Evolutionary conservation across 2,329 filamentous ascomycete genomes (phyloP).

Genomic region (Xylariaceae sp.): DNA sequence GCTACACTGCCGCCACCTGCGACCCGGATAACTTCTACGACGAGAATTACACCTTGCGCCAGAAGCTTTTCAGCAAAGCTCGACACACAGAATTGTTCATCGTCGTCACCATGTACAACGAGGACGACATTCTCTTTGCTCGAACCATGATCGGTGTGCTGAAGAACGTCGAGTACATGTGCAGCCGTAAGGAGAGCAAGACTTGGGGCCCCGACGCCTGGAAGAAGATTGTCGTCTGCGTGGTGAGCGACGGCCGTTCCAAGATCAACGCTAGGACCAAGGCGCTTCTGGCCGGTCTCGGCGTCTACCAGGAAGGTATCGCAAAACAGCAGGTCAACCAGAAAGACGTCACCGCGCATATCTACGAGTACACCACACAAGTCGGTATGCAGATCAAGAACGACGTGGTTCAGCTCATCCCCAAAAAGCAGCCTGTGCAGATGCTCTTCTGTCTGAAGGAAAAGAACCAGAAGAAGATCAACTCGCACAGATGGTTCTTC

Average conservation of each 20-base stretch:
- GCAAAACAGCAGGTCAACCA: conserved; percentile 96
- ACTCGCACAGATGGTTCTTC: conserved; percentile 99
- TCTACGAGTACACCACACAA: conserved; percentile 92
- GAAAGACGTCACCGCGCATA: conserved; percentile 93
- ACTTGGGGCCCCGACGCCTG: conserved; percentile 97
- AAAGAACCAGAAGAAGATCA: conserved; percentile 99
- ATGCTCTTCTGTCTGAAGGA: conserved; percentile 98
- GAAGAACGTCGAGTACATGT: conserved; percentile 97
- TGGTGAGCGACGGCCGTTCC: conserved; percentile 88
- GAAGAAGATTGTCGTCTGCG: conserved; percentile 98
- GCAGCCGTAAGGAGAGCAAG: conserved; percentile 80
- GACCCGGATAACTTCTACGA: conserved; percentile 90
- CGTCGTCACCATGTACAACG: conserved; percentile 98
- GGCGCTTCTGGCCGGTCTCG: conserved; percentile 83
- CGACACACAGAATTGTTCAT: conserved; percentile 95
- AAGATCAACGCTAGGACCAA: conserved; percentile 88
- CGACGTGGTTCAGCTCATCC: conserved; percentile 74
- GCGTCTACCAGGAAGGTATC: conserved; percentile 96
- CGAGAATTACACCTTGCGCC: conserved; percentile 84
- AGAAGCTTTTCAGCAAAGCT: conserved; percentile 75
- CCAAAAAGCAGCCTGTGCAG: conserved; percentile 84
- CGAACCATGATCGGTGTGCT: conserved; percentile 98
- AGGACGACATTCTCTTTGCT: conserved; percentile 93
- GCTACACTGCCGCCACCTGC: conserved; percentile 97
- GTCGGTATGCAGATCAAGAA: conserved; percentile 86